phyloP scores from a whole-genome alignment of 2,329 filamentous ascomycete genomes.

The Ophiostoma sp. region DNA sequence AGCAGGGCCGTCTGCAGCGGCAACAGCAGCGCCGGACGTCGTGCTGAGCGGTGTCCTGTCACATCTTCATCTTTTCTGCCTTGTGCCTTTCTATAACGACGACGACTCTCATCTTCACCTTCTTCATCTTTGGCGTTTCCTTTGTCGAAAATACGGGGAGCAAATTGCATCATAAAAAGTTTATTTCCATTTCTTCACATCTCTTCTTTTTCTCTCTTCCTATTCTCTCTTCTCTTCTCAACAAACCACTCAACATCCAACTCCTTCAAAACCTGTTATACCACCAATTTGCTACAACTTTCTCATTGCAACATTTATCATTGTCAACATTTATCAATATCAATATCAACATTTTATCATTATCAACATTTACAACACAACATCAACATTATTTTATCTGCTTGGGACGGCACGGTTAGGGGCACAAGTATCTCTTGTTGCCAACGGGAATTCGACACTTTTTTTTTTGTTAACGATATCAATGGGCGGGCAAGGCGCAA shows the following conservation, averaged over 20 bases:
- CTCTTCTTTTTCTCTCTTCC: neutral
- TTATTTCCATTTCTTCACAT: neutral
- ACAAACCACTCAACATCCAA: neutral
- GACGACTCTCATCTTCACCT: neutral
- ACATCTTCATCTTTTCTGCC: neutral
- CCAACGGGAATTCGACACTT: slow-evolving; percentile 8
- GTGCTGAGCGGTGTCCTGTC: slow-evolving; percentile 35
- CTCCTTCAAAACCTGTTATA: neutral
- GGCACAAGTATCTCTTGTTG: neutral
- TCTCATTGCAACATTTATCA: neutral
- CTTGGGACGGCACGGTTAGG: slow-evolving; percentile 10
- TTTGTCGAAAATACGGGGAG: neutral
- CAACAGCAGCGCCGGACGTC: slow-evolving; percentile 56
- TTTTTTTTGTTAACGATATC: slow-evolving; percentile 8
- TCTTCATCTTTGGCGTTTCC: slow-evolving; percentile 13
- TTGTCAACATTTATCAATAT: neutral
- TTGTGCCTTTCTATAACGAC: slow-evolving; percentile 13
- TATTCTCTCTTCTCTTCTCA: neutral
- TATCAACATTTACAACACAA: neutral
- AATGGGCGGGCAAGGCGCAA: slow-evolving; percentile 12
- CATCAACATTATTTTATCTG: neutral
- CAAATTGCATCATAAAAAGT: slow-evolving; percentile 7
- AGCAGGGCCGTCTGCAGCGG: slow-evolving; percentile 65
- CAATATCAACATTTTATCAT: neutral
- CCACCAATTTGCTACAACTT: neutral